Conservation (phyloP, 2,329 filamentous ascomycete genomes). For the Cladorrhinum sp. region DNA sequence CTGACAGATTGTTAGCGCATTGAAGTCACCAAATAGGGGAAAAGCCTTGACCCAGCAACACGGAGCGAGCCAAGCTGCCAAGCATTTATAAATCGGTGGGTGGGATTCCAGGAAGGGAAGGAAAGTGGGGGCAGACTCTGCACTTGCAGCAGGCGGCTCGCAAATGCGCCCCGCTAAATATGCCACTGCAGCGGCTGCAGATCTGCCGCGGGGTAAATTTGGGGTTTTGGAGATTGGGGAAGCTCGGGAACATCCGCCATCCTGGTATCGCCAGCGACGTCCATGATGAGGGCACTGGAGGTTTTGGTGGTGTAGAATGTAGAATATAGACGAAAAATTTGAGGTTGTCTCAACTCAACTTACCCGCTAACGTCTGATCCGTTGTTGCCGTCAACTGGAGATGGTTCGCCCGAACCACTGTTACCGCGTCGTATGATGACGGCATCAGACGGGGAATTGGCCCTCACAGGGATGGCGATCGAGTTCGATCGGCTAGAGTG, state of each 20-base stretch:
- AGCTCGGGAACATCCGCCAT: not conserved
- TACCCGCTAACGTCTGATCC: not conserved
- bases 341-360: not conserved
- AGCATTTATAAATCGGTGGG: not conserved
- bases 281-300: not conserved
- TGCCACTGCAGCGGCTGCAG: not conserved
- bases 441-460: constrained; percentile 33
- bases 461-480: constrained; percentile 7
- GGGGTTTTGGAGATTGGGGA: not conserved
- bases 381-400: not conserved
- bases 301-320: not conserved
- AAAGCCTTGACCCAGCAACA: too few relatives aligned
- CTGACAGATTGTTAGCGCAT: not conserved
- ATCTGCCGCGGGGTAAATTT: not conserved
- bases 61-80: not conserved
- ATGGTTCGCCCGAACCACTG: not conserved
- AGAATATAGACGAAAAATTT: not conserved
- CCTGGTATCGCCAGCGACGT: not conserved
- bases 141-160: not conserved
- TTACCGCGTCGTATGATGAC: constrained; percentile 30
- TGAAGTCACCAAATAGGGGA: too few relatives aligned
- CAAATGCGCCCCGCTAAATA: not conserved
- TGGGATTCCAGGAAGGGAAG: not conserved
- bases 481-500: not conserved
- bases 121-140: not conserved